Percentiles rank a stretch among this genome's conserved stretches.
Conservation (phyloP, 345 rosid species). For the Pistacia integerrima region DNA sequence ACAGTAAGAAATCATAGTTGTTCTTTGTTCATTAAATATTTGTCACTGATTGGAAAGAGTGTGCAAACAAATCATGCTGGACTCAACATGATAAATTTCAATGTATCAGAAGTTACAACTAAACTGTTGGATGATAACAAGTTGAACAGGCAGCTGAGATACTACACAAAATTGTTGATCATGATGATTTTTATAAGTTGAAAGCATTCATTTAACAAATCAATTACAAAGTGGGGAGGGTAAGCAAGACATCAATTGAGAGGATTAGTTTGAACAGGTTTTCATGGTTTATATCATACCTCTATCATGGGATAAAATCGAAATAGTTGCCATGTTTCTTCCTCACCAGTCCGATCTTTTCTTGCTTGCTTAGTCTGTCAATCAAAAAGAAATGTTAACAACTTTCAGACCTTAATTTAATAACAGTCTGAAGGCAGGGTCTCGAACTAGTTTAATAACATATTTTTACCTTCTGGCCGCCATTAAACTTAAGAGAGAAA, state of each 20-base stretch:
- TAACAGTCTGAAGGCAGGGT: conserved; percentile 5
- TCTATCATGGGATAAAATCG: conserved; percentile 90
- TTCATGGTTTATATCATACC: conserved; percentile 40
- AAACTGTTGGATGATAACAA: conserved; percentile 1
- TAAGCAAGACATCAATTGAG: not conserved
- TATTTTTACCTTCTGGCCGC: conserved; percentile 66
- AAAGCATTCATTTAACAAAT: not conserved
- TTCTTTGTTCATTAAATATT: no score
- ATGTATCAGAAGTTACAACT: not conserved
- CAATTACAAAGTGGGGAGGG: not conserved
- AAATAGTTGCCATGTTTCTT: conserved; percentile 88
- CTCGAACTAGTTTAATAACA: not conserved
- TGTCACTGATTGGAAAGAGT: no score
- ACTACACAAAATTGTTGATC: not conserved
- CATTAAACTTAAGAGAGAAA: conserved; percentile 81
- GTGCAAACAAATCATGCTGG: no score
- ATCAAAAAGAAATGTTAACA: conserved; percentile 23
- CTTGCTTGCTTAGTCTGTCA: conserved; percentile 76
- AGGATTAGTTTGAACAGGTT: not conserved
- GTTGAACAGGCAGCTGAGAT: not conserved
- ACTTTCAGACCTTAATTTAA: conserved; percentile 9
- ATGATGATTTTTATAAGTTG: not conserved
- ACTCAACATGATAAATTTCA: not conserved
- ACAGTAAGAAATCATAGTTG: not conserved
- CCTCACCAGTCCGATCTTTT: conserved; percentile 83